Conservation (phyloP, 495 filamentous ascomycete genomes). For the Daldinia childiae region DNA sequence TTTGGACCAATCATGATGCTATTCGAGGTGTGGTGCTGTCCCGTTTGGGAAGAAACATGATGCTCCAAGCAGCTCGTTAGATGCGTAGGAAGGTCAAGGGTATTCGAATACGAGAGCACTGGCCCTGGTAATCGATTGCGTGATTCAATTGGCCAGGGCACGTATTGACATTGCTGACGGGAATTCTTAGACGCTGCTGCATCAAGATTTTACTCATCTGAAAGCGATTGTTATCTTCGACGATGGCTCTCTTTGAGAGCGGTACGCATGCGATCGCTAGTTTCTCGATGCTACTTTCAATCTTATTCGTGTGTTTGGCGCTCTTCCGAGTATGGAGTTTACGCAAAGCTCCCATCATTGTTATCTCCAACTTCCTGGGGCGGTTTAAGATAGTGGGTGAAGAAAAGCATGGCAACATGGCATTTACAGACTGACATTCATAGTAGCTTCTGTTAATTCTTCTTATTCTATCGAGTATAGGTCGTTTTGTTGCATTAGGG, state of each 20-base stretch:
- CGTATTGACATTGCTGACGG: slow-evolving; percentile 14
- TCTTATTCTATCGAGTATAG: slow-evolving; percentile 6
- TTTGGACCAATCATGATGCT: slow-evolving; percentile 17
- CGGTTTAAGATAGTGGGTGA: slow-evolving; percentile 14
- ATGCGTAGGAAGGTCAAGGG: background rate
- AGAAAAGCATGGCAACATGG: background rate
- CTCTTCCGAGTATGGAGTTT: slow-evolving; percentile 11
- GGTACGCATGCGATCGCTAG: slow-evolving; percentile 1
- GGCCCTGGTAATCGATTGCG: background rate
- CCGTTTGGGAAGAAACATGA: slow-evolving; percentile 14
- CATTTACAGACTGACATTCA: background rate
- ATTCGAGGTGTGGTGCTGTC: background rate
- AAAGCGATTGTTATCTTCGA: background rate
- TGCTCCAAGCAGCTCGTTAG: background rate
- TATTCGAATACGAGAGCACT: slow-evolving; percentile 17
- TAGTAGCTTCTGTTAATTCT: slow-evolving; percentile 19
- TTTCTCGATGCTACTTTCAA: slow-evolving; percentile 19
- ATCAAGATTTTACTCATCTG: background rate
- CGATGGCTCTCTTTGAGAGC: slow-evolving; percentile 11
- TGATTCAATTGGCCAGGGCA: slow-evolving; percentile 13
- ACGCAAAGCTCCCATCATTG: slow-evolving; percentile 1
- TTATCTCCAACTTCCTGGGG: slow-evolving; percentile 20
- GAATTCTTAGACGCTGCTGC: background rate
- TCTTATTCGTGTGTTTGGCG: slow-evolving; percentile 8
- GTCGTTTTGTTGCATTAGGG: slow-evolving; percentile 1